Evolutionary conservation across 2,329 filamentous ascomycete genomes (phyloP).

Genomic region (Cladosporium sp.): DNA sequence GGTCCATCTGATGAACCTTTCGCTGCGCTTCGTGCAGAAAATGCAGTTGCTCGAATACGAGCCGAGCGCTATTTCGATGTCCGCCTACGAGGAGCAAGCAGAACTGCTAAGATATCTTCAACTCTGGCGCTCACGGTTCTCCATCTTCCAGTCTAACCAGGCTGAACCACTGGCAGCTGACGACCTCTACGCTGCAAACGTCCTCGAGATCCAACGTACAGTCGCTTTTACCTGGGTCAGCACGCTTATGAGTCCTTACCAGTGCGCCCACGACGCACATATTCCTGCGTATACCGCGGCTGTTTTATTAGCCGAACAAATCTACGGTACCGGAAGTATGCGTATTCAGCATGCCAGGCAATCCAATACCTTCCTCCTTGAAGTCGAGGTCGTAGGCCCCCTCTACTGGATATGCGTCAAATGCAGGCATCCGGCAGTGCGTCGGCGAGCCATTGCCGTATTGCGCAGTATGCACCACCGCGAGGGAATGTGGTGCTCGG

Average conservation of each 20-base stretch:
- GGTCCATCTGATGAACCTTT: slow-evolving; percentile 19
- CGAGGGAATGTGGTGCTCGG: slow-evolving; percentile 23
- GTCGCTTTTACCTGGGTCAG: slow-evolving; percentile 16
- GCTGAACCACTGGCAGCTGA: not conserved
- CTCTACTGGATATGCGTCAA: slow-evolving; percentile 20
- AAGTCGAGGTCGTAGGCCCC: slow-evolving; percentile 20
- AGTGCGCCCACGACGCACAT: slow-evolving; percentile 16
- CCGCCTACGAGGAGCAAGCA: slow-evolving; percentile 8
- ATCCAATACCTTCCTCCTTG: slow-evolving; percentile 7
- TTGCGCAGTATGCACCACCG: slow-evolving; percentile 5
- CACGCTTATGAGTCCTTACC: not conserved
- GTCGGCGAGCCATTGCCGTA: slow-evolving; percentile 18
- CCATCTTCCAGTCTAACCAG: not conserved
- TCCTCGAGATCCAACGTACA: slow-evolving; percentile 12
- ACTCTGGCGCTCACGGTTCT: slow-evolving; percentile 5
- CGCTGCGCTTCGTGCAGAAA: not conserved
- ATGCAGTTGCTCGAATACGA: not conserved
- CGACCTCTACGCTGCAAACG: not conserved
- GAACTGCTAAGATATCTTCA: slow-evolving; percentile 8
- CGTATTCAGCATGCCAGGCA: not conserved
- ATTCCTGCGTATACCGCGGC: slow-evolving; percentile 3
- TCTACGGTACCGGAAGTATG: not conserved
- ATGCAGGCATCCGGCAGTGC: slow-evolving; percentile 20
- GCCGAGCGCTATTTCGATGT: not conserved
- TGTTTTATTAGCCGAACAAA: slow-evolving; percentile 17